Conservation (phyloP, 2,329 filamentous ascomycete species). For the Ceratocystis cacaofunesta region DNA sequence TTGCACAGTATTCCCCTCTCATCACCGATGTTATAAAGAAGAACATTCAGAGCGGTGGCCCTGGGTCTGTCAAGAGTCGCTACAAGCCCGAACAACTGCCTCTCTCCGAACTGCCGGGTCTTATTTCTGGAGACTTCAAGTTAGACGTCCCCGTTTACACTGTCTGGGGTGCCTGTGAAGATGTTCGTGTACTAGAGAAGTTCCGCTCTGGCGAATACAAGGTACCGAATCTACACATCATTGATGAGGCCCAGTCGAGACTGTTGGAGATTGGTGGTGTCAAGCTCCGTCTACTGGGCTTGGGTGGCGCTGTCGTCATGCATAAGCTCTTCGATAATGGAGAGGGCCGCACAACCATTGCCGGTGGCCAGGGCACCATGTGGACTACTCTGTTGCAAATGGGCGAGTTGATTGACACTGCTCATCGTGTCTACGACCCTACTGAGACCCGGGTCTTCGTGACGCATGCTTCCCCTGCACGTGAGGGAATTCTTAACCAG, state of each 20-base stretch:
- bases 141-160: constrained; percentile 96
- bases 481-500: constrained; percentile 93
- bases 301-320: constrained; percentile 96
- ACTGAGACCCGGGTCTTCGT: constrained; percentile 94
- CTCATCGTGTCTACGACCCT: constrained; percentile 94
- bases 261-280: constrained; percentile 88
- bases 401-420: constrained; percentile 94
- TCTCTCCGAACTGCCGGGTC: constrained; percentile 79
- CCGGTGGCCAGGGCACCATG: constrained; percentile 96
- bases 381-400: constrained; percentile 98
- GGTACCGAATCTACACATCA: constrained; percentile 92
- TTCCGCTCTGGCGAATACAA: constrained; percentile 97
- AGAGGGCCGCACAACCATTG: constrained; percentile 93
- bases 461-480: constrained; percentile 89
- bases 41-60: constrained; percentile 47
- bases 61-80: constrained; percentile 70
- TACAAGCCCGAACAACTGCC: constrained; percentile 71
- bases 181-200: constrained; percentile 93
- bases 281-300: constrained; percentile 81
- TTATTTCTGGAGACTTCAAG: constrained; percentile 76
- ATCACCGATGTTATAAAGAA: constrained; percentile 66
- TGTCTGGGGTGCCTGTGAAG: constrained; percentile 97
- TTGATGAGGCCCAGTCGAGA: constrained; percentile 93
- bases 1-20: constrained; percentile 93
- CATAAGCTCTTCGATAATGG: constrained; percentile 99